Evolutionary conservation across 805 yeast species (phyloP), one percentile per base, ranked within the genome.

Genomic region (Starmerella tilneyi): DNA sequence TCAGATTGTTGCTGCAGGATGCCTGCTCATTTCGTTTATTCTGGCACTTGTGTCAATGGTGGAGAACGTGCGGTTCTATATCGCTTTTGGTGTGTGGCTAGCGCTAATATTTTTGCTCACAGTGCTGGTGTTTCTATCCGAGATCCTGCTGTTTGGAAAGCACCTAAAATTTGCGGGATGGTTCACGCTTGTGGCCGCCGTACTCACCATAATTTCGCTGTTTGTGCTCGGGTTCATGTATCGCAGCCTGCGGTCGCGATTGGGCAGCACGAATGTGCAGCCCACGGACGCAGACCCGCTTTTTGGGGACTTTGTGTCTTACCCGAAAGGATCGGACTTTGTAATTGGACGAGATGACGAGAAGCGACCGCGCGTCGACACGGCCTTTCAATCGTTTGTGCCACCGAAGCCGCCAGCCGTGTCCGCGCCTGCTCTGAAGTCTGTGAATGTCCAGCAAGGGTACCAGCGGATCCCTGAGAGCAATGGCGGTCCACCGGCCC

Each of bases 161-260:
- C 76, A 78, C 57, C 64, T 89, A 44, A 72, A 76, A 44, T 86
- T 85, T 78, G 73, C 80, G 36, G 95, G 95, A 21, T 89, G 96
- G 96, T 65, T 81, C 41, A 73, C 83, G 48, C 65, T 88, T 21
- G 76, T 76, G 0, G 74, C 89, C 1, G 75, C 92, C 0, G 73
- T 81, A 2, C 60, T 79, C 26, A 68, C 79, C 37, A 81, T 89
- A 0, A 51, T 79, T 1, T 70, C 76, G 23, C 78, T 84, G 1
- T 72, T 85, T 2, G 59, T 79, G 51, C 63, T 82, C 16, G 84
- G 94, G 60, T 70, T 83, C 43, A 71, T 81, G 68, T 75, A 88
- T 57, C 68, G 95, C 53, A 72, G 82, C 0, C 73, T 77, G 4
- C 21, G 34, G 24, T 44, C 70, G 73, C 20, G 71, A 50, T 34